These are phyloP conservation scores for Bonia amplexicaulis DNA, from an alignment of 176 grass and related monocot genomes.

Conservation along the genomic window DNA sequence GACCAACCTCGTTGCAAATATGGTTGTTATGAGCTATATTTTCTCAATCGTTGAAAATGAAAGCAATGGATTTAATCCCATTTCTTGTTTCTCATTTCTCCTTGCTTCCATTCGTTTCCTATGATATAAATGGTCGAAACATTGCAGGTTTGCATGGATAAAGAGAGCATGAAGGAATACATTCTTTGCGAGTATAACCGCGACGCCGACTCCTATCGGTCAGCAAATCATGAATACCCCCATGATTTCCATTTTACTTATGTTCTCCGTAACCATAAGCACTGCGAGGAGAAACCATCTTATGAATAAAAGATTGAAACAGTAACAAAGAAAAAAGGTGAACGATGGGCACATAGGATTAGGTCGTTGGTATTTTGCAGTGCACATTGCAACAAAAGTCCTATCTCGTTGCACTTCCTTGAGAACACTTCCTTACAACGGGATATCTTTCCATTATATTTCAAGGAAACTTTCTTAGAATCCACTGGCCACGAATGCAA, in stretches of 20 bases:
- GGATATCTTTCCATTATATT: not conserved
- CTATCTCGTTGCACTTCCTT: not conserved
- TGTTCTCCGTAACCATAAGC: not conserved
- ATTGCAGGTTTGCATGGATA: conserved; percentile 80
- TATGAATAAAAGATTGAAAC: not conserved
- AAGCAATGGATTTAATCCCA: not conserved
- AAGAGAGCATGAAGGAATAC: conserved; percentile 70
- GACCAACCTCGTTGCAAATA: not conserved
- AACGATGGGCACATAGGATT: not conserved
- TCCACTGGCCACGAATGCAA: not conserved
- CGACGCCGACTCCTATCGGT: conserved; percentile 93
- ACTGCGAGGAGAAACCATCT: not conserved
- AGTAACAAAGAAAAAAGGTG: not conserved
- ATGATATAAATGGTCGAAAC: not conserved
- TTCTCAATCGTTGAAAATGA: not conserved
- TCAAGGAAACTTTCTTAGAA: not conserved
- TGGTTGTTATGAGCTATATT: not conserved
- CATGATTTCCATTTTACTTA: not conserved
- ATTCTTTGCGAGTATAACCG: conserved; percentile 97
- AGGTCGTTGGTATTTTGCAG: not conserved
- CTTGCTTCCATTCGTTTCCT: not conserved
- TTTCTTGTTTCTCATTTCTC: not conserved
- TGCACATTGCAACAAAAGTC: not conserved
- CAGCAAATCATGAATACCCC: not conserved
- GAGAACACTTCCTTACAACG: not conserved